Percentiles rank a stretch among this genome's conserved stretches.
phyloP scores from a whole-genome alignment of 2,329 filamentous ascomycete species.

The Blastomyces parvus region DNA sequence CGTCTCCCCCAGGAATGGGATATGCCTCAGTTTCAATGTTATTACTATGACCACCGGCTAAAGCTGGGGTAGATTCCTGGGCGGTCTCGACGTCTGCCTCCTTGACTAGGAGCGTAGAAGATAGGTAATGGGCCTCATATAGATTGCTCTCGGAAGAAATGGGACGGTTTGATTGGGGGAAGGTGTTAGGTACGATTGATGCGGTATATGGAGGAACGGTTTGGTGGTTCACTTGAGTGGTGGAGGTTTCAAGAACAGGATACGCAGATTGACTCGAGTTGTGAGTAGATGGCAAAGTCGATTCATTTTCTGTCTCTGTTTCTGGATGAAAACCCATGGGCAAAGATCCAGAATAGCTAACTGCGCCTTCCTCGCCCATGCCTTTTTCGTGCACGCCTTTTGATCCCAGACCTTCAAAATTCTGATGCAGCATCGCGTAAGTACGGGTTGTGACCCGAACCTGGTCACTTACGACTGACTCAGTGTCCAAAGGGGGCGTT shows the following conservation, averaged over 20 bases:
- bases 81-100: neutral
- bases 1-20: slow-evolving; percentile 28
- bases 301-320: slow-evolving; percentile 20
- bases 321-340: slow-evolving; percentile 19
- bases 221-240: slow-evolving; percentile 18
- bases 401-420: slow-evolving; percentile 7
- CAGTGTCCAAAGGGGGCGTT: slow-evolving; percentile 15
- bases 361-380: slow-evolving; percentile 20
- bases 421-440: slow-evolving; percentile 13
- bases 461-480: slow-evolving; percentile 4
- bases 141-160: slow-evolving; percentile 16
- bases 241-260: slow-evolving; percentile 15
- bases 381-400: slow-evolving; percentile 13
- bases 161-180: slow-evolving; percentile 18
- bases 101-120: slow-evolving; percentile 13
- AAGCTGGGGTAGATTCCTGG: neutral
- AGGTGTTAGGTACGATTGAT: slow-evolving; percentile 20
- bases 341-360: slow-evolving; percentile 26
- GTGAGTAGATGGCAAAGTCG: slow-evolving; percentile 20
- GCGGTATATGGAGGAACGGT: slow-evolving; percentile 17
- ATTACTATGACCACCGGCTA: slow-evolving; percentile 16
- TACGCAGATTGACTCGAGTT: slow-evolving; percentile 17
- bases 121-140: slow-evolving; percentile 20
- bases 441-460: slow-evolving; percentile 11
- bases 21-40: slow-evolving; percentile 18